Evolutionary conservation across 164 flowering plant species (phyloP).

Genomic region (Euptelea pleiosperma): DNA sequence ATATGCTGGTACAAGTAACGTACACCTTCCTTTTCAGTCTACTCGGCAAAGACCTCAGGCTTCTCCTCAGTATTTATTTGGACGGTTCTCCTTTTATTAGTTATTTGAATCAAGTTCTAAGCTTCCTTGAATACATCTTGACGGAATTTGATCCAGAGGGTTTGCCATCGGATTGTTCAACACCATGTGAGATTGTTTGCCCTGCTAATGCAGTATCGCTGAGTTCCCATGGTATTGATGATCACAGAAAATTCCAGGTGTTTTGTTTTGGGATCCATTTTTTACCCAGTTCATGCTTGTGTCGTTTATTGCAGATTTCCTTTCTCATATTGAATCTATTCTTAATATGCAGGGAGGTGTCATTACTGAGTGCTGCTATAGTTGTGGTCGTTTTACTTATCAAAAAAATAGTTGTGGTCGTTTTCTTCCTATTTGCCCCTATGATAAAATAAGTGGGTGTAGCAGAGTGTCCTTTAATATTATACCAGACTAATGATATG

Average conservation of each 20-base stretch:
- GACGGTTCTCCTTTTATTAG: background rate
- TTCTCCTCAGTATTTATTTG: background rate
- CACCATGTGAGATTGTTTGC: slow-evolving; percentile 80
- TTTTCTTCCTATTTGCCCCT: slow-evolving; percentile 79
- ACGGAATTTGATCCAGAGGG: slow-evolving; percentile 80
- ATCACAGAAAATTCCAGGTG: slow-evolving; percentile 33
- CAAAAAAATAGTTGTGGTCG: too few relatives aligned
- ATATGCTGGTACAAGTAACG: too few relatives aligned
- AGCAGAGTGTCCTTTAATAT: too few relatives aligned
- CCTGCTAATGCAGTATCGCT: slow-evolving; percentile 78
- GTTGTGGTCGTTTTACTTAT: too few relatives aligned
- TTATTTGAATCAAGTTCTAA: background rate
- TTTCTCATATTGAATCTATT: background rate
- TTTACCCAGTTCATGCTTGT: too few relatives aligned
- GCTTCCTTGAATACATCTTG: background rate
- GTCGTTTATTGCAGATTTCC: background rate
- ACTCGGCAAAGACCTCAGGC: background rate
- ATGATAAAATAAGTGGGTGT: slow-evolving; percentile 80
- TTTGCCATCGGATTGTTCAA: slow-evolving; percentile 69
- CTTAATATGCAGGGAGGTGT: slow-evolving; percentile 57
- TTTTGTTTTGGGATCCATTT: too few relatives aligned
- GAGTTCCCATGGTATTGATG: slow-evolving; percentile 2
- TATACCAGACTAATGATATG: too few relatives aligned
- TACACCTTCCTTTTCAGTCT: too few relatives aligned
- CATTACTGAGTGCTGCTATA: slow-evolving; percentile 76